A percentile compares a stretch with the other conserved stretches of the same genome.
Evolutionary conservation across 805 yeast species (phyloP).

Genomic region (Candida corydali): DNA sequence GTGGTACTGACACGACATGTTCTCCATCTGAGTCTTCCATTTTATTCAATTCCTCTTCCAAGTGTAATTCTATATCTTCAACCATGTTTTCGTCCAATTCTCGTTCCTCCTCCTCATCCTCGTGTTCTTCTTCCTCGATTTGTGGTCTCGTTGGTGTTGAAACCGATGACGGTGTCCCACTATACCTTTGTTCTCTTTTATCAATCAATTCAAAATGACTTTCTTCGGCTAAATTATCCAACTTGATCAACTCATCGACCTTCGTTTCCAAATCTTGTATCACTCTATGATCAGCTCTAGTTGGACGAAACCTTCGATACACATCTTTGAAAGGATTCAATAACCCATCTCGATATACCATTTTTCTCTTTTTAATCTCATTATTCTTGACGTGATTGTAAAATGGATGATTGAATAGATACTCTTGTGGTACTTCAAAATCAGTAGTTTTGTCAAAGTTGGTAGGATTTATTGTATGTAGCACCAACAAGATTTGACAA

Average conservation of each 20-base stretch:
- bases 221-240: constrained; percentile 83
- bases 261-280: constrained; percentile 74
- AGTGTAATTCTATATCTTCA: constrained; percentile 24
- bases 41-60: constrained; percentile 56
- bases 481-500: constrained; percentile 77
- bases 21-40: constrained; percentile 28
- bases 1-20: constrained; percentile 4
- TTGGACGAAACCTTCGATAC: constrained; percentile 64
- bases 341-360: constrained; percentile 69
- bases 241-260: constrained; percentile 69
- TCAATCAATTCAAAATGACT: constrained; percentile 73
- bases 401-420: constrained; percentile 34
- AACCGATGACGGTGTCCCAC: constrained; percentile 22
- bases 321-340: constrained; percentile 77
- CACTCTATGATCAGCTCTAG: constrained; percentile 63
- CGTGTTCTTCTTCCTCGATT: constrained; percentile 34
- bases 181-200: constrained; percentile 24
- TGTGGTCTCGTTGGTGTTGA: constrained; percentile 25
- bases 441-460: constrained; percentile 42
- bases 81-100: constrained; percentile 27
- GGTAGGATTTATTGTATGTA: constrained; percentile 45
- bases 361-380: constrained; percentile 44
- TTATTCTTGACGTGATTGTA: constrained; percentile 27
- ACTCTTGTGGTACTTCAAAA: constrained; percentile 38
- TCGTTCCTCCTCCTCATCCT: constrained; percentile 27